Percentiles rank a stretch among this genome's conserved stretches.
Evolutionary conservation across 495 filamentous ascomycete species (phyloP).

Genomic region (Neurospora hispaniola): DNA sequence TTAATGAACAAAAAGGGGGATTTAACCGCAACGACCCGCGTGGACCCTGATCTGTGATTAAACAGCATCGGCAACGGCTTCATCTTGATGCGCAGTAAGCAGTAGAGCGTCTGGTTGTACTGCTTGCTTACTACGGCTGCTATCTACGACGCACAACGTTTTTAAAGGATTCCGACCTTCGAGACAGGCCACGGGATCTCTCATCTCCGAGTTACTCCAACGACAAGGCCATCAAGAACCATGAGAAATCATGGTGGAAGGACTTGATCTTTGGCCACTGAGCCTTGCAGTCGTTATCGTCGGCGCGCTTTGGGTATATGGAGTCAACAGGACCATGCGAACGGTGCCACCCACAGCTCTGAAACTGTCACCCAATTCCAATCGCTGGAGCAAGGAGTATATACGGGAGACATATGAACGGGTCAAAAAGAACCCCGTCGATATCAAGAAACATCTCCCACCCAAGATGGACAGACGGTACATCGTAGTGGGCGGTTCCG

Average conservation of each 20-base stretch:
- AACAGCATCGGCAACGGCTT: not conserved
- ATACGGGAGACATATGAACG: conserved; percentile 39
- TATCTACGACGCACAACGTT: not conserved
- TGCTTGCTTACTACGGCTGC: not conserved
- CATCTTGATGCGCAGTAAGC: not conserved
- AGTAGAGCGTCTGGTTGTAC: not conserved
- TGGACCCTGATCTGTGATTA: not conserved
- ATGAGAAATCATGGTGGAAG: not conserved
- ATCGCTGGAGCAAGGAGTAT: conserved; percentile 43
- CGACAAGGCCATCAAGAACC: not conserved
- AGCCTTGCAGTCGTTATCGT: conserved; percentile 13
- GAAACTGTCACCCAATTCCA: conserved; percentile 24
- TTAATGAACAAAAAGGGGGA: not conserved
- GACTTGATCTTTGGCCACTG: not conserved
- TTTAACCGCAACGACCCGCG: not conserved
- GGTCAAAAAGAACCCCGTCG: conserved; percentile 31
- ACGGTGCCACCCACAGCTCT: conserved; percentile 35
- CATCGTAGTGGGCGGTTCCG: conserved; percentile 47
- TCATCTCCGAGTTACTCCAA: not conserved
- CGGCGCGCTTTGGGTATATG: conserved; percentile 34
- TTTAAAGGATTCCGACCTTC: not conserved
- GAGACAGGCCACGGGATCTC: not conserved
- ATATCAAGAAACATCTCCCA: conserved; percentile 39
- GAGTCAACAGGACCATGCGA: conserved; percentile 41
- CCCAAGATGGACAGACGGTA: conserved; percentile 45